phyloP scores from a whole-genome alignment of 805 yeast genomes.

The Candida sphagnicola region DNA sequence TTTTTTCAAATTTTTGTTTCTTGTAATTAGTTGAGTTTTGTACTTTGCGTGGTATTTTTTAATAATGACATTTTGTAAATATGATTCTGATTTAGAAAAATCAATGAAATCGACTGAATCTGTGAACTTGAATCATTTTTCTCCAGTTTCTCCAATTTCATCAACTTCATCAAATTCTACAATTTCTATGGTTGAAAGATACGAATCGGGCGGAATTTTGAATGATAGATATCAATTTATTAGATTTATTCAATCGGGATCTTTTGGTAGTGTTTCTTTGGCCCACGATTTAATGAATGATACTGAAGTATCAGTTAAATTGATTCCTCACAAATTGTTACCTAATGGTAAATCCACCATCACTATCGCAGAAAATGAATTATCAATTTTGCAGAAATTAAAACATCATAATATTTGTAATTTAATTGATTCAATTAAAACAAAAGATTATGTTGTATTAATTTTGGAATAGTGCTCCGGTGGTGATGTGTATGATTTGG shows the following conservation, averaged over 20 bases:
- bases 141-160: background rate
- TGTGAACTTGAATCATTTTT: background rate
- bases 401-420: constrained; percentile 51
- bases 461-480: constrained; percentile 64
- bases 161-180: background rate
- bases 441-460: constrained; percentile 42
- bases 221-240: constrained; percentile 40
- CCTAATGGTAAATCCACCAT: constrained; percentile 14
- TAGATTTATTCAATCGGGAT: constrained; percentile 49
- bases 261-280: constrained; percentile 58
- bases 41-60: background rate
- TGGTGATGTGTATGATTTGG: constrained; percentile 66
- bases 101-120: background rate
- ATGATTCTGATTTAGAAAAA: background rate
- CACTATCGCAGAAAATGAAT: constrained; percentile 52
- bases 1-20: background rate
- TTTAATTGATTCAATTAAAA: constrained; percentile 47
- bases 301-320: constrained; percentile 48
- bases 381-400: constrained; percentile 36
- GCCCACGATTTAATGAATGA: constrained; percentile 38
- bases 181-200: background rate
- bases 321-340: background rate
- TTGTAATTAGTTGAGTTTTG: background rate
- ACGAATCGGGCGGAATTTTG: constrained; percentile 11
- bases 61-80: background rate